Conservation (phyloP, 2,329 filamentous ascomycete species). For the Aureobasidium mangrovei region DNA sequence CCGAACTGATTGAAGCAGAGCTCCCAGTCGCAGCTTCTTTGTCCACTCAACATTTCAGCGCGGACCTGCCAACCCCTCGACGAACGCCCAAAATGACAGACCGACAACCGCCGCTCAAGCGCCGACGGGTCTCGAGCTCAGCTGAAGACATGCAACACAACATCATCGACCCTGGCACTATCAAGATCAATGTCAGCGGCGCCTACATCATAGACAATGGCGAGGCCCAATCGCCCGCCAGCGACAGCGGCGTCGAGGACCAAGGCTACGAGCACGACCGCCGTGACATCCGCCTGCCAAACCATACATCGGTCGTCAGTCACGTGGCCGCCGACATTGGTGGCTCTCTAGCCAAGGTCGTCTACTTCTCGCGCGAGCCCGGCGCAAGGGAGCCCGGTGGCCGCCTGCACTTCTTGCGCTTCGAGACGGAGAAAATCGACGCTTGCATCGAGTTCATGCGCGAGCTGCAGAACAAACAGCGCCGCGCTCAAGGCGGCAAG, state of each 20-base stretch:
- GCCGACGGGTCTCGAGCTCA: conserved; percentile 29
- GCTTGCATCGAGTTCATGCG: conserved; percentile 89
- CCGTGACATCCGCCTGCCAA: conserved; percentile 89
- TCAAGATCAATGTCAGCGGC: conserved; percentile 92
- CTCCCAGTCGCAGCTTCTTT: conserved; percentile 6
- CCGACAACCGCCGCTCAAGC: conserved; percentile 19
- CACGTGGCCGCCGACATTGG: conserved; percentile 98
- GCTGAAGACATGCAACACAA: conserved; percentile 39
- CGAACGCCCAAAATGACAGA: neutral
- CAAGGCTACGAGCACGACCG: conserved; percentile 62
- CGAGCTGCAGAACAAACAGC: conserved; percentile 73
- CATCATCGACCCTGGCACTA: conserved; percentile 55
- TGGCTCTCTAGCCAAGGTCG: conserved; percentile 88
- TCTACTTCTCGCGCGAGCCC: conserved; percentile 88
- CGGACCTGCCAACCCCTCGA: neutral
- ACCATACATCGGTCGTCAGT: conserved; percentile 90
- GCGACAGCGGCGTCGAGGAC: conserved; percentile 31
- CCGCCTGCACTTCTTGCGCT: conserved; percentile 87
- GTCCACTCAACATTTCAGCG: conserved; percentile 4
- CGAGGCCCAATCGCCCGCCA: conserved; percentile 24
- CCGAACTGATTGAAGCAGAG: neutral
- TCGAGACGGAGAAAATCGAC: conserved; percentile 91
- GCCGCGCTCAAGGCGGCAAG: conserved; percentile 15
- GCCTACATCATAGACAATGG: conserved; percentile 78
- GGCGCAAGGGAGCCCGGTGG: conserved; percentile 73